phyloP scores from a whole-genome alignment of 75 land plant species.

The Adiantum capillusveneris region DNA sequence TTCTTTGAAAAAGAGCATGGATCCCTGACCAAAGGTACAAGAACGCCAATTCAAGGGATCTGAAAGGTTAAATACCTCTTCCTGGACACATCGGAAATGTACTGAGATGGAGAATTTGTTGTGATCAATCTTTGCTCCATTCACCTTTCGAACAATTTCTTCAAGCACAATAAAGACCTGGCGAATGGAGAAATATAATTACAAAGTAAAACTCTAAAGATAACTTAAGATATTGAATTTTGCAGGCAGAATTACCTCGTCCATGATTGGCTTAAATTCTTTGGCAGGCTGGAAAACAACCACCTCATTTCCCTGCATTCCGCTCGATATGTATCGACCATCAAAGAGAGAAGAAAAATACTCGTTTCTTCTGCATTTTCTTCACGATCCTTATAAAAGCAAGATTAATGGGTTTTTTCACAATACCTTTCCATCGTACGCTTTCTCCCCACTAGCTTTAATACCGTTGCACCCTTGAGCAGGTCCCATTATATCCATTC shows the following conservation, averaged over 20 bases:
- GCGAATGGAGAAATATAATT: no score
- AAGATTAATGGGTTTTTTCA: no score
- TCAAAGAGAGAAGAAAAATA: no score
- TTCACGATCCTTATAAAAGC: no score
- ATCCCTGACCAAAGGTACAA: background rate
- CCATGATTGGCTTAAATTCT: constrained; percentile 47
- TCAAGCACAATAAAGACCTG: constrained; percentile 60
- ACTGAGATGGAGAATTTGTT: constrained; percentile 68
- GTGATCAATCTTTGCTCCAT: constrained; percentile 62
- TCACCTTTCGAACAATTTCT: constrained; percentile 38
- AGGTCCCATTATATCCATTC: constrained; percentile 81
- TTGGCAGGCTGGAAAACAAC: constrained; percentile 59
- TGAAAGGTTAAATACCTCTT: constrained; percentile 36
- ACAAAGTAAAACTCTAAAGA: no score
- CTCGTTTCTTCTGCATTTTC: no score
- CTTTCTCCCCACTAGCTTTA: background rate
- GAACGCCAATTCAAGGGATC: no score
- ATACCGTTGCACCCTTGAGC: constrained; percentile 10
- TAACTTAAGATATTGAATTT: no score
- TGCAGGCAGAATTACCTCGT: constrained; percentile 20
- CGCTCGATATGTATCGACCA: no score
- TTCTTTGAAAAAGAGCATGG: background rate
- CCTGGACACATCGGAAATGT: constrained; percentile 65
- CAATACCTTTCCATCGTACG: constrained; percentile 2
- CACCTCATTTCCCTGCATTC: constrained; percentile 14